Evolutionary conservation across 495 filamentous ascomycete genomes (phyloP).

Genomic region (Thermothielavioides terrestris): DNA sequence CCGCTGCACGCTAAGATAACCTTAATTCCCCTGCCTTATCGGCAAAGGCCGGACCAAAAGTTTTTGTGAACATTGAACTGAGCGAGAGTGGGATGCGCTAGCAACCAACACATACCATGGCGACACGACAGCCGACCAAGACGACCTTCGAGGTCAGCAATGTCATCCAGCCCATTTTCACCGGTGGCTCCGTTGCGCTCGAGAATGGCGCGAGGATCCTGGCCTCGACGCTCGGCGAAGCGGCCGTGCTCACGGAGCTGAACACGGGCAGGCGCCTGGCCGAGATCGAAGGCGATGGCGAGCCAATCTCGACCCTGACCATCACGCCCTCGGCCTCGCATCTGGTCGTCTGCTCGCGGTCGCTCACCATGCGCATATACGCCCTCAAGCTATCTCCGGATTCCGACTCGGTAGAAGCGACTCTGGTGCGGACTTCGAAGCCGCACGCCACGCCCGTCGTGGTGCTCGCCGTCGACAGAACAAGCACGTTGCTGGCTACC

Average conservation of each 20-base stretch:
- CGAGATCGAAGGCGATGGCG: slow-evolving; percentile 90
- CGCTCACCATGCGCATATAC: slow-evolving; percentile 89
- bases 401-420: slow-evolving; percentile 48
- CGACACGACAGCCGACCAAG: slow-evolving; percentile 44
- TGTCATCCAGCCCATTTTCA: slow-evolving; percentile 87
- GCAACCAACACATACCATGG: slow-evolving; percentile 30
- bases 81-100: too few relatives aligned
- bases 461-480: slow-evolving; percentile 70
- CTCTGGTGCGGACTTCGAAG: slow-evolving; percentile 70
- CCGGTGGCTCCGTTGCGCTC: slow-evolving; percentile 78
- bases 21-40: slow-evolving; percentile 28
- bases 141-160: slow-evolving; percentile 80
- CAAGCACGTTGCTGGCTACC: slow-evolving; percentile 82
- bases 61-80: slow-evolving; percentile 15
- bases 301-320: slow-evolving; percentile 77
- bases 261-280: slow-evolving; percentile 73
- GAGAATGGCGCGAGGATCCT: slow-evolving; percentile 75
- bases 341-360: slow-evolving; percentile 83
- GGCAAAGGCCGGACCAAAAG: slow-evolving; percentile 6
- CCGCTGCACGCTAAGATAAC: slow-evolving; percentile 30
- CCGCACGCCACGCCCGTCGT: slow-evolving; percentile 87
- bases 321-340: slow-evolving; percentile 82
- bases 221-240: slow-evolving; percentile 78
- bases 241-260: slow-evolving; percentile 80
- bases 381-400: slow-evolving; percentile 52